A percentile compares a stretch with the other conserved stretches of the same genome.
Conservation (phyloP, 2,329 filamentous ascomycete genomes). For the Gnomoniopsis smithogilvyi region DNA sequence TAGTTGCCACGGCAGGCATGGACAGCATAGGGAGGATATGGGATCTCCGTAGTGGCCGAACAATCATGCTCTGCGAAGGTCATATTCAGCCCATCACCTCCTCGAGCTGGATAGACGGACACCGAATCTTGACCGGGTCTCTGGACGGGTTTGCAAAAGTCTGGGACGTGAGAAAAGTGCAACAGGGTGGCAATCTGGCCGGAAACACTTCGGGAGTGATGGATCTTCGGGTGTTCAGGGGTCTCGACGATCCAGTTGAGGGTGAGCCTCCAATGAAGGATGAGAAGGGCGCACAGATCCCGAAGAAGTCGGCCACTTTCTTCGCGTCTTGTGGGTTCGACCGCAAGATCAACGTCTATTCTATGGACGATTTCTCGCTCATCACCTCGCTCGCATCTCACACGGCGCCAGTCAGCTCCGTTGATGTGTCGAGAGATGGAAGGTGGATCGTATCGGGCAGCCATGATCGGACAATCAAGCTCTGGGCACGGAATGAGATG, state of each 20-base stretch:
- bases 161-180: conserved; percentile 92
- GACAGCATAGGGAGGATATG: conserved; percentile 95
- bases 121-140: conserved; percentile 88
- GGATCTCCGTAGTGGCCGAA: conserved; percentile 89
- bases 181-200: conserved; percentile 78
- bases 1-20: conserved; percentile 86
- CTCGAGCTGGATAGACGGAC: conserved; percentile 89
- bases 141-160: conserved; percentile 96
- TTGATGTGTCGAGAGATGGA: conserved; percentile 81
- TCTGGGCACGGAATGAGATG: conserved; percentile 83
- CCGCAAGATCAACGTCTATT: conserved; percentile 92
- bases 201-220: conserved; percentile 90
- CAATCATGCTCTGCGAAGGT: conserved; percentile 91
- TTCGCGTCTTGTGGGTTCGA: conserved; percentile 91
- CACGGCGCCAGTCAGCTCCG: conserved; percentile 85
- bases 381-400: conserved; percentile 87
- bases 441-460: conserved; percentile 94
- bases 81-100: conserved; percentile 93
- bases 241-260: conserved; percentile 68
- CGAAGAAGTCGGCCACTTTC: conserved; percentile 88
- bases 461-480: conserved; percentile 90
- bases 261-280: conserved; percentile 58
- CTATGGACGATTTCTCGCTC: conserved; percentile 91
- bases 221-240: conserved; percentile 92
- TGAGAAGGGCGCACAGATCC: conserved; percentile 63